Evolutionary conservation across 1,139 yeast genomes (phyloP).

Genomic region (Nematodospora anomalae): DNA sequence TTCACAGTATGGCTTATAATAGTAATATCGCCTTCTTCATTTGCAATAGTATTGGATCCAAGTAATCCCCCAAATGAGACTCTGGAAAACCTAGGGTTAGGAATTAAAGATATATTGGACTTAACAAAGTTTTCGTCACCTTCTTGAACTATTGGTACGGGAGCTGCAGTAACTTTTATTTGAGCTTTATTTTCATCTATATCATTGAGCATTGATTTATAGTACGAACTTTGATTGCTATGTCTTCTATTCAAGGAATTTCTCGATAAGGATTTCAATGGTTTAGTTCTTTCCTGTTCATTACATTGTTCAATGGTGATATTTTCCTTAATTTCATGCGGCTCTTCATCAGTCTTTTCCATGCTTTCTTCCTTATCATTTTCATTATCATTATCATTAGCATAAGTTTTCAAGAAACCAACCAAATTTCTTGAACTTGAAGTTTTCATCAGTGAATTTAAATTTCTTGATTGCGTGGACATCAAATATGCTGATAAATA

Average conservation of each 20-base stretch:
- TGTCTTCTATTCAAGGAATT: constrained; percentile 11
- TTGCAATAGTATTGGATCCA: constrained; percentile 21
- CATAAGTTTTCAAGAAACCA: constrained; percentile 17
- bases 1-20: constrained; percentile 26
- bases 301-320: constrained; percentile 14
- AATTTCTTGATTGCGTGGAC: constrained; percentile 12
- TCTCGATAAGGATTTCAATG: constrained; percentile 7
- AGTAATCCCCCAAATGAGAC: constrained; percentile 45
- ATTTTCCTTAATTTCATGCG: constrained; percentile 10
- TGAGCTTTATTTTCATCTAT: constrained; percentile 23
- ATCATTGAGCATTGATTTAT: constrained; percentile 26
- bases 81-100: constrained; percentile 47
- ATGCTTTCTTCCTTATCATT: constrained; percentile 5
- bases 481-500: constrained; percentile 34
- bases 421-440: constrained; percentile 48
- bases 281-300: constrained; percentile 10
- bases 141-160: constrained; percentile 4
- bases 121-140: constrained; percentile 6
- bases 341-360: constrained; percentile 1
- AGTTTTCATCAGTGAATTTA: constrained; percentile 30
- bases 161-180: not conserved
- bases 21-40: constrained; percentile 30
- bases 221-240: constrained; percentile 15
- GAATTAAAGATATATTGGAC: constrained; percentile 25
- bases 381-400: constrained; percentile 5